Percentiles rank a stretch among this genome's conserved stretches.
Evolutionary conservation across 2,329 filamentous ascomycete genomes (phyloP).

Genomic region (Cordyceps pruinosa): DNA sequence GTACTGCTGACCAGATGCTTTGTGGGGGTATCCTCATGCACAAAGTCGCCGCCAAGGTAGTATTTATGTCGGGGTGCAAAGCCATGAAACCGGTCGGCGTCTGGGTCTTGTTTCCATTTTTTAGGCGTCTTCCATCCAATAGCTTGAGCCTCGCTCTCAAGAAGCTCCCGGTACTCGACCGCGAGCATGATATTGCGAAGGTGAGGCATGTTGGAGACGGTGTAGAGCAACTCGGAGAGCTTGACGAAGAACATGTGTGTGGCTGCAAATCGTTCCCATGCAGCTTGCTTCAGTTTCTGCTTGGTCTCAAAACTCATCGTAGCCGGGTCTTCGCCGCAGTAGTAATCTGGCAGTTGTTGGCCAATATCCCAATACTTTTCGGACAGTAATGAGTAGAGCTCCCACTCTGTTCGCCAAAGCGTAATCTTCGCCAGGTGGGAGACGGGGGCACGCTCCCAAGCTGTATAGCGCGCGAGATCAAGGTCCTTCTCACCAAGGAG

Average conservation of each 20-base stretch:
- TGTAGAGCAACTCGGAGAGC: constrained; percentile 56
- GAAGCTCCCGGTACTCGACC: constrained; percentile 53
- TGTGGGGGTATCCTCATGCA: constrained; percentile 44
- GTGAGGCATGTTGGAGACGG: constrained; percentile 51
- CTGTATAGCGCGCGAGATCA: constrained; percentile 50
- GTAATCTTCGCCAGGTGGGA: constrained; percentile 48
- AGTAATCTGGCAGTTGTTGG: constrained; percentile 45
- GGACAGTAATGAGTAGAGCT: constrained; percentile 48
- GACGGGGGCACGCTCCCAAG: constrained; percentile 50
- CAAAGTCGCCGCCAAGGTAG: constrained; percentile 49
- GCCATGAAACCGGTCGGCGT: constrained; percentile 41
- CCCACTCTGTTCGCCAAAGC: constrained; percentile 53
- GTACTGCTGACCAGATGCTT: constrained; percentile 42
- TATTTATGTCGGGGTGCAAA: constrained; percentile 53
- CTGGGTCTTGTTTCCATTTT: constrained; percentile 56
- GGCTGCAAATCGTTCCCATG: constrained; percentile 46
- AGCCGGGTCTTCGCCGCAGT: constrained; percentile 39
- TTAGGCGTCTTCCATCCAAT: constrained; percentile 34
- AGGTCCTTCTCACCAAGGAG: constrained; percentile 60
- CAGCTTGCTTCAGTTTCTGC: constrained; percentile 41
- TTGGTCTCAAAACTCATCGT: constrained; percentile 36
- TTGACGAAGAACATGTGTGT: constrained; percentile 59
- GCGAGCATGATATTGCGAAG: constrained; percentile 48
- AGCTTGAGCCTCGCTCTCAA: constrained; percentile 42
- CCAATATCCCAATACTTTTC: constrained; percentile 46